Percentiles rank a stretch among this genome's conserved stretches.
phyloP scores from a whole-genome alignment of 2,329 filamentous ascomycete species.

The Aspergillus versicolor region DNA sequence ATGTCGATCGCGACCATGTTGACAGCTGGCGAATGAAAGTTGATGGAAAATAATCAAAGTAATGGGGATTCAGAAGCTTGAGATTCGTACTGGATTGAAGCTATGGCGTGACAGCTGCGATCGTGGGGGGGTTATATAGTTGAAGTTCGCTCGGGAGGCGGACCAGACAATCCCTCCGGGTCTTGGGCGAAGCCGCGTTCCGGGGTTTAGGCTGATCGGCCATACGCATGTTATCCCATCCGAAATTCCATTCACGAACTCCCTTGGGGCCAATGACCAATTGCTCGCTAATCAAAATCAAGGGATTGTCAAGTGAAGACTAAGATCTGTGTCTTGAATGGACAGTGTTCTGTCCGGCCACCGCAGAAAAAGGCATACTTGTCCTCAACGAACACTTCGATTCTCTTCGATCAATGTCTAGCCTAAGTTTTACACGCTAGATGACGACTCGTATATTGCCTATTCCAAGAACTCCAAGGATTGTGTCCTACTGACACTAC shows the following conservation, averaged over 20 bases:
- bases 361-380: not conserved
- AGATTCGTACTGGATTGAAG: not conserved
- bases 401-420: conserved; percentile 2
- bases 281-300: not conserved
- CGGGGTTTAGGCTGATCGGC: not conserved
- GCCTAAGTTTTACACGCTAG: not conserved
- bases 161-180: conserved; percentile 9
- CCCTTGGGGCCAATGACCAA: not conserved
- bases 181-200: not conserved
- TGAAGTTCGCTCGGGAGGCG: conserved; percentile 7
- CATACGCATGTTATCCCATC: not conserved
- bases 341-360: not conserved
- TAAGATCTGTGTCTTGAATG: not conserved
- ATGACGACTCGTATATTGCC: not conserved
- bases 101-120: not conserved
- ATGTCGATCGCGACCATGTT: conserved; percentile 45
- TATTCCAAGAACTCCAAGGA: conserved; percentile 3
- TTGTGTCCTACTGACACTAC: conserved; percentile 62
- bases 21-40: not conserved
- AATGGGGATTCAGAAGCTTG: not conserved
- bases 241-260: not conserved
- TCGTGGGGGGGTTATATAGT: conserved; percentile 1
- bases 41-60: not conserved
- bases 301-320: not conserved
- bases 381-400: not conserved